Conservation (phyloP, 2,329 filamentous ascomycete genomes). For the Colletotrichum spinosum region DNA sequence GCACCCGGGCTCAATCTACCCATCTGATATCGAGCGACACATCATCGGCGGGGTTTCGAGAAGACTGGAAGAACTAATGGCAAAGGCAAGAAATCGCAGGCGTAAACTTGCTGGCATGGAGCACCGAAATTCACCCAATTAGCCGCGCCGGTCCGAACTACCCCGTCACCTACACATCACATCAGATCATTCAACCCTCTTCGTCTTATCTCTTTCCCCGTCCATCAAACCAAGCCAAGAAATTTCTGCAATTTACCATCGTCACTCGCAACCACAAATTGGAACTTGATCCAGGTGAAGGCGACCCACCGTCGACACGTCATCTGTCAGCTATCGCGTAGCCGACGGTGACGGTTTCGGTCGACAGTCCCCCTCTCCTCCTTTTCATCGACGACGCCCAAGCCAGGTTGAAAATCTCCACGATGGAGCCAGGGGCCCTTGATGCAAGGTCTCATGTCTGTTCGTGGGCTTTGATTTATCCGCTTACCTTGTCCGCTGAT, state of each 20-base stretch:
- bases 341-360: neutral
- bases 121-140: constrained; percentile 8
- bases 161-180: constrained; percentile 10
- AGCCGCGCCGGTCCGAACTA: constrained; percentile 33
- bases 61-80: too few species aligned
- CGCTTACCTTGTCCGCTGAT: neutral
- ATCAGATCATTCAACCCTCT: constrained; percentile 25
- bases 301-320: too few species aligned
- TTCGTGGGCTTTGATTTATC: constrained; percentile 31
- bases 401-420: too few species aligned
- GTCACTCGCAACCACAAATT: neutral
- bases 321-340: neutral
- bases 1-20: neutral
- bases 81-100: too few species aligned
- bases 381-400: neutral
- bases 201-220: constrained; percentile 24
- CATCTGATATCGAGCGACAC: too few species aligned
- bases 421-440: neutral
- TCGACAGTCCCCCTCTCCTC: neutral
- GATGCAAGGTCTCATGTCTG: neutral
- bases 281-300: neutral
- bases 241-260: neutral
- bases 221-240: constrained; percentile 7
- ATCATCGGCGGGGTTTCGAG: too few species aligned
- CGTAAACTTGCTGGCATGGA: neutral